Evolutionary conservation across 148 eudicot species (phyloP).

Genomic region (Diospyros lotus): DNA sequence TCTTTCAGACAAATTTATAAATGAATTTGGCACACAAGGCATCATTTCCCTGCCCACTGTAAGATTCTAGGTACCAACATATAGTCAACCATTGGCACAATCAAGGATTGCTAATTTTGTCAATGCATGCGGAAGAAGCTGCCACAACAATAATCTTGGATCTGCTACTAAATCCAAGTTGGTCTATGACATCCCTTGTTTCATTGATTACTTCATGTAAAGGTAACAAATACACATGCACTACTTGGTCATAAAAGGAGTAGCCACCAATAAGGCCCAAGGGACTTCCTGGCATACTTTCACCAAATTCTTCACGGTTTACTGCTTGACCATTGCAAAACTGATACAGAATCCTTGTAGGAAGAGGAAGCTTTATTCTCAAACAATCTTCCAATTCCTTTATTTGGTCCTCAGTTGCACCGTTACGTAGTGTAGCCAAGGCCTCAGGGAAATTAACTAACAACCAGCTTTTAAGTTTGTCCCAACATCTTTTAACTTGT

Average conservation of each 20-base stretch:
- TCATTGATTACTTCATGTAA: conserved; percentile 25
- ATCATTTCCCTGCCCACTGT: conserved; percentile 56
- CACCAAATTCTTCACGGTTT: conserved; percentile 12
- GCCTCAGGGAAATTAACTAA: conserved; percentile 55
- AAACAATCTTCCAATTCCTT: conserved; percentile 49
- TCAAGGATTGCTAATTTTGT: conserved; percentile 57
- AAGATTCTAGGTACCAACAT: conserved; percentile 67
- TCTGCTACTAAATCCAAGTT: conserved; percentile 28
- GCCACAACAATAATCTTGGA: conserved; percentile 57
- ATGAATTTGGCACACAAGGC: conserved; percentile 73
- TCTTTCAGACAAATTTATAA: conserved; percentile 31
- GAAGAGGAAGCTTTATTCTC: conserved; percentile 68
- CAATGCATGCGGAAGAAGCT: conserved; percentile 27
- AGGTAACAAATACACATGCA: conserved; percentile 67
- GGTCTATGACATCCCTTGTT: conserved; percentile 28
- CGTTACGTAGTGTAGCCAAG: conserved; percentile 53
- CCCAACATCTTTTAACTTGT: conserved; percentile 71
- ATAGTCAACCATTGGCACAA: conserved; percentile 61
- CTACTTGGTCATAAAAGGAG: conserved; percentile 41
- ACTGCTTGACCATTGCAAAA: conserved; percentile 74
- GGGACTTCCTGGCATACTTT: conserved; percentile 14
- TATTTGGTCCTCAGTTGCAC: conserved; percentile 75
- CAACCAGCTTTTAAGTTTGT: conserved; percentile 57
- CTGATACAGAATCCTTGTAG: conserved; percentile 75
- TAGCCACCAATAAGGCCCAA: conserved; percentile 91